Conservation (phyloP, 305 asterid species). For the Coffea humblotiana region DNA sequence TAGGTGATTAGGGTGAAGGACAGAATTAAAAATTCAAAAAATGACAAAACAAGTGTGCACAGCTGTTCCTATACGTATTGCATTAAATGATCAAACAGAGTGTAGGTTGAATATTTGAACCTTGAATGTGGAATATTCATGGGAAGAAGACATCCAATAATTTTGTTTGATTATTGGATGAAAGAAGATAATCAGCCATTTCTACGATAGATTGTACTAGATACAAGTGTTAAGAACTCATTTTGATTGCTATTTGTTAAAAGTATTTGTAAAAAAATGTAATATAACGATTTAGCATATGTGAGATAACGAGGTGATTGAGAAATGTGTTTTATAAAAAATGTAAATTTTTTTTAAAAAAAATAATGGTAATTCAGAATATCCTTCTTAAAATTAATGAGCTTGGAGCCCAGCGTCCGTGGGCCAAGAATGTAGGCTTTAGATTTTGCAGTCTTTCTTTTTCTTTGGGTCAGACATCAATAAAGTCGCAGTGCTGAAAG, state of each 20-base stretch:
- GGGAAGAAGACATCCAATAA: not conserved
- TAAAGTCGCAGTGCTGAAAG: not conserved
- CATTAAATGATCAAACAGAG: not conserved
- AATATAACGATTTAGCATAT: too few species aligned
- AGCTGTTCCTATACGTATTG: too few species aligned
- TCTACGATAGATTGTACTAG: not conserved
- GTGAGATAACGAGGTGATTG: too few species aligned
- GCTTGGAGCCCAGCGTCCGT: not conserved
- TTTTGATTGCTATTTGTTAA: too few species aligned
- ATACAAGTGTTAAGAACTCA: not conserved
- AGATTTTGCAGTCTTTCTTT: not conserved
- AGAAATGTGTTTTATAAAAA: not conserved
- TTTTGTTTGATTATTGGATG: not conserved
- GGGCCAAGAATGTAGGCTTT: not conserved
- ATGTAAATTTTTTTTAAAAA: too few species aligned
- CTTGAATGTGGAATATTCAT: not conserved
- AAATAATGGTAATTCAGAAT: too few species aligned
- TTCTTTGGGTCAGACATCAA: not conserved
- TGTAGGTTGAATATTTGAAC: not conserved
- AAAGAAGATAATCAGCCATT: not conserved
- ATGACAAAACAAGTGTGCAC: too few species aligned
- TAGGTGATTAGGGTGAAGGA: too few species aligned
- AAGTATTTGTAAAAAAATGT: too few species aligned
- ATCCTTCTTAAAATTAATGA: not conserved
- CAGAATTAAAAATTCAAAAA: too few species aligned